Conservation (phyloP, 2,329 filamentous ascomycete genomes). For the Curvularia spicifera region DNA sequence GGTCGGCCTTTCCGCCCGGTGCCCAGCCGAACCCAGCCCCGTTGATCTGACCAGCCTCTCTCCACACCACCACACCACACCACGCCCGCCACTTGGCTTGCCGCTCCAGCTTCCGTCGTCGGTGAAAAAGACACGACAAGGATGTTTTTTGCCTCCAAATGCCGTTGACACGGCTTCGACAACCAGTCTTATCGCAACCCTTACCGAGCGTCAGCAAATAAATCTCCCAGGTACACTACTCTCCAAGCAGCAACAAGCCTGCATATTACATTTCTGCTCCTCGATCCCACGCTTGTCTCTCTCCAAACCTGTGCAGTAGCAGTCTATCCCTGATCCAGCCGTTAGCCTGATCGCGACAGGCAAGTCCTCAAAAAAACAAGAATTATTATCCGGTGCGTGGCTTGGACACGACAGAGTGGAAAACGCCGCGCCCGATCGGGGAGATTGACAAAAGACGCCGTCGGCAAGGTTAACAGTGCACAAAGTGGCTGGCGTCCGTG, state of each 20-base stretch:
- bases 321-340: background rate
- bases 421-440: no score
- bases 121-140: background rate
- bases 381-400: no score
- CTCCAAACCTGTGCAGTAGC: background rate
- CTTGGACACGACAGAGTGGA: no score
- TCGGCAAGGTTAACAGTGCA: no score
- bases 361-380: background rate
- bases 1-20: background rate
- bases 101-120: background rate
- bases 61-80: background rate
- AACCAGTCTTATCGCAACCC: no score
- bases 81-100: background rate
- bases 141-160: background rate
- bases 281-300: background rate
- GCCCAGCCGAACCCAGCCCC: background rate
- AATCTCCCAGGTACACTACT: background rate
- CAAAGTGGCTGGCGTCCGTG: no score
- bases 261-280: background rate
- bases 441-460: no score
- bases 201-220: no score
- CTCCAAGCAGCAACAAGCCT: background rate
- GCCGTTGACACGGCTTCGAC: background rate
- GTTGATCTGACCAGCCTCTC: background rate
- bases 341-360: no score